A percentile compares a stretch with the other conserved stretches of the same genome.
Conservation (phyloP, 2,329 filamentous ascomycete genomes). For the Penicillium janthinellum region DNA sequence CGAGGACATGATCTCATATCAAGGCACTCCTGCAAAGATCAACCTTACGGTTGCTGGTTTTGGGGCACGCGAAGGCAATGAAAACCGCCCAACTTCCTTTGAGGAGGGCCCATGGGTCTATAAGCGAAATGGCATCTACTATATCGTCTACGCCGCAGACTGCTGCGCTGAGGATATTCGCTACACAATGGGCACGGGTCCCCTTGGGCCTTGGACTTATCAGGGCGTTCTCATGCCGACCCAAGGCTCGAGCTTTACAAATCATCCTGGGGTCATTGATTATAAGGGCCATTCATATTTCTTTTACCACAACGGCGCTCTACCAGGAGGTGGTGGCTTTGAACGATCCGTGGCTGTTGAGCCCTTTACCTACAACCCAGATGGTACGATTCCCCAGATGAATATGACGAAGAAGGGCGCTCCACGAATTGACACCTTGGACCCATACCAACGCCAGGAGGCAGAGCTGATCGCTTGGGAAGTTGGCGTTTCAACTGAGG, state of each 20-base stretch:
- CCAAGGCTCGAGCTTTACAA: not conserved
- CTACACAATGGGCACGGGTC: not conserved
- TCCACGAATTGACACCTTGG: not conserved
- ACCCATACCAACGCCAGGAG: not conserved
- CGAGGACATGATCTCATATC: slow-evolving; percentile 44
- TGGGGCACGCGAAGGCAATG: not conserved
- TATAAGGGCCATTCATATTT: not conserved
- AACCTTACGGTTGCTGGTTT: not conserved
- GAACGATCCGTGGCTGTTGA: not conserved
- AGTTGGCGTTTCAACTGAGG: not conserved
- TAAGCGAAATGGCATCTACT: not conserved
- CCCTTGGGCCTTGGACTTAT: not conserved
- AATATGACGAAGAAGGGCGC: not conserved
- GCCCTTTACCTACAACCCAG: not conserved
- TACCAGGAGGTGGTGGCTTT: not conserved
- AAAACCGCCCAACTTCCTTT: not conserved
- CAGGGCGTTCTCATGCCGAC: not conserved
- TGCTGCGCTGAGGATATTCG: slow-evolving; percentile 1
- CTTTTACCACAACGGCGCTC: slow-evolving; percentile 1
- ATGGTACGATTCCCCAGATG: not conserved
- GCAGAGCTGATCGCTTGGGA: not conserved
- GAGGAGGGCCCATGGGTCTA: slow-evolving; percentile 1
- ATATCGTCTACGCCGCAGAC: not conserved
- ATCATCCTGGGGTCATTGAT: not conserved
- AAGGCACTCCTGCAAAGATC: not conserved